Conservation (phyloP, 192 early-diverging fungal genomes). For the Coemansia sp. region DNA sequence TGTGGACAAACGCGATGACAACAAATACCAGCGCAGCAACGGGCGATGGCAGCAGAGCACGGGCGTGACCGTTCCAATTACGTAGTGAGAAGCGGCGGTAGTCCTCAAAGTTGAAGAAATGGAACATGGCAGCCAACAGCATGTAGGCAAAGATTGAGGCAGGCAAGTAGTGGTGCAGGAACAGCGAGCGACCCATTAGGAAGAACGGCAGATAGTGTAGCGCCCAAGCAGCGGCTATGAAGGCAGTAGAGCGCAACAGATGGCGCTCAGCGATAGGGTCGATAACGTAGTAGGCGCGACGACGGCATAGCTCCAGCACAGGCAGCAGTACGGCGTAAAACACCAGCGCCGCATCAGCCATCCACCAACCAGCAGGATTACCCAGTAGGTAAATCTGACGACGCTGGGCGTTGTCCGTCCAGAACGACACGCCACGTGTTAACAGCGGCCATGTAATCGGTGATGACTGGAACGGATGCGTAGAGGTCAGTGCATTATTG, state of each 20-base stretch:
- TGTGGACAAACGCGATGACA: conserved; percentile 45
- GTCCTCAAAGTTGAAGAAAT: conserved; percentile 55
- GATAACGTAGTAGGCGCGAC: conserved; percentile 70
- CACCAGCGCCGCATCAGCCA: conserved; percentile 41
- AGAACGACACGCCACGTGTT: conserved; percentile 87
- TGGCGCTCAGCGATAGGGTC: conserved; percentile 34
- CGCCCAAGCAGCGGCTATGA: conserved; percentile 65
- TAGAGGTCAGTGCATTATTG: conserved; percentile 83
- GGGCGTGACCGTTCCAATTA: conserved; percentile 31
- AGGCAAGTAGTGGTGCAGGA: conserved; percentile 83
- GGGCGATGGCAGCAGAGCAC: conserved; percentile 35
- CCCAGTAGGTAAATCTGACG: conserved; percentile 90
- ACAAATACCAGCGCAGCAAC: conserved; percentile 48
- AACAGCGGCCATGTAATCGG: conserved; percentile 90
- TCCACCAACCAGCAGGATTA: conserved; percentile 87
- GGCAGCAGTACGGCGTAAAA: conserved; percentile 62
- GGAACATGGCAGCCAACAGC: conserved; percentile 57
- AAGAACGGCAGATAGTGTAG: conserved; percentile 79
- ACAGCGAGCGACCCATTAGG: conserved; percentile 68
- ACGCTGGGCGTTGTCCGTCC: conserved; percentile 72
- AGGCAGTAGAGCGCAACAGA: conserved; percentile 55
- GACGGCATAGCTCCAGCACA: conserved; percentile 68
- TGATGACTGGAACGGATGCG: conserved; percentile 87
- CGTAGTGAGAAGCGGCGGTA: conserved; percentile 48
- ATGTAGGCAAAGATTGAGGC: conserved; percentile 73